Conservation (phyloP, 1,284 basidiomycete genomes). For the Pseudozyma sp. region DNA sequence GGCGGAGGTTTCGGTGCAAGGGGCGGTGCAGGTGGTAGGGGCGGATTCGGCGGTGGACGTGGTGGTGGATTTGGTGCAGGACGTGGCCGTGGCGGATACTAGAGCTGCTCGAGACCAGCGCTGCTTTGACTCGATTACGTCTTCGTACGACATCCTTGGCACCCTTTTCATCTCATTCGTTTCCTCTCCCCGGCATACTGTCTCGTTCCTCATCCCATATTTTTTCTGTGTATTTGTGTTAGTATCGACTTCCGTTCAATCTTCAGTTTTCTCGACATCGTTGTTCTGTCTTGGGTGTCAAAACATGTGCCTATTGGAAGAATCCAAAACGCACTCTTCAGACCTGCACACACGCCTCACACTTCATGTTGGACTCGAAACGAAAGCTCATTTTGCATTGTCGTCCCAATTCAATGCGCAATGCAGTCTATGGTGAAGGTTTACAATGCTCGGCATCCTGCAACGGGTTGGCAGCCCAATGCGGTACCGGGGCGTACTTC, state of each 20-base stretch:
- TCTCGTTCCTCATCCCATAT: slow-evolving; percentile 6
- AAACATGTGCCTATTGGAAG: neutral
- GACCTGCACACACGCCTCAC: neutral
- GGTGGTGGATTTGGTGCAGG: slow-evolving; percentile 6
- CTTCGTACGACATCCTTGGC: neutral
- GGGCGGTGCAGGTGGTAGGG: slow-evolving; percentile 56
- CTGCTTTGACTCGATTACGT: neutral
- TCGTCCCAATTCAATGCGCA: neutral
- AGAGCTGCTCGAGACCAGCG: neutral
- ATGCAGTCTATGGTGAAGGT: slow-evolving; percentile 11
- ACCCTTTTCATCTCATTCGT: neutral
- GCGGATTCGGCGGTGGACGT: slow-evolving; percentile 42
- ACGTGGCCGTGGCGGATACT: slow-evolving; percentile 54
- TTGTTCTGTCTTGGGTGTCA: neutral
- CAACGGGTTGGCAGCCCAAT: slow-evolving; percentile 53
- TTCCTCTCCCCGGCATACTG: slow-evolving; percentile 14
- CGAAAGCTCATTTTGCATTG: neutral
- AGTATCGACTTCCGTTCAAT: slow-evolving; percentile 21
- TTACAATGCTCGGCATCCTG: slow-evolving; percentile 51
- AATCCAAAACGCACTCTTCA: neutral
- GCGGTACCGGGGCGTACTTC: slow-evolving; percentile 51
- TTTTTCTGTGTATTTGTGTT: slow-evolving; percentile 32
- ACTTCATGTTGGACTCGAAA: neutral
- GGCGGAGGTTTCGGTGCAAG: slow-evolving; percentile 46
- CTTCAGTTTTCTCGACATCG: neutral